These are phyloP conservation scores for Geosiphon pyriformis DNA, from an alignment of 192 early-diverging fungal genomes.

Conservation along the genomic window DNA sequence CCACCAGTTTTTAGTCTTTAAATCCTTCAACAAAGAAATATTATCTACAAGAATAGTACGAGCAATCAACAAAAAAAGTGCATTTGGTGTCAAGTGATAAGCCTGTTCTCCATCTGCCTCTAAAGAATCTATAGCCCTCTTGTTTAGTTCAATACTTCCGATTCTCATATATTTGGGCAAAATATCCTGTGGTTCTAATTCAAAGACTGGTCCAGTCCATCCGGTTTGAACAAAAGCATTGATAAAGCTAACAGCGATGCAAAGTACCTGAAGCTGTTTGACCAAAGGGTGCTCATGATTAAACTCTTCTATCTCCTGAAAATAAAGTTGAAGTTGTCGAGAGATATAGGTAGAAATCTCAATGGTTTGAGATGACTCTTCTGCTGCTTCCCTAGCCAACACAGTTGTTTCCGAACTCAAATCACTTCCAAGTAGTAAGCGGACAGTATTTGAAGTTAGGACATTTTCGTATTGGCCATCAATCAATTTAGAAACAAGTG, in stretches of 20 bases:
- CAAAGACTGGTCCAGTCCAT: slow-evolving; percentile 83
- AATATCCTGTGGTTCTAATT: slow-evolving; percentile 50
- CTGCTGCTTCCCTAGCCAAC: no score
- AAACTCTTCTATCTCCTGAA: slow-evolving; percentile 1
- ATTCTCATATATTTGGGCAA: slow-evolving; percentile 47
- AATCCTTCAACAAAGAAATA: not conserved
- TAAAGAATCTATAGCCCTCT: slow-evolving; percentile 47
- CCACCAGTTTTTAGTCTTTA: slow-evolving; percentile 67
- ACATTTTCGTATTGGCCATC: slow-evolving; percentile 48
- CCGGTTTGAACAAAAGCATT: slow-evolving; percentile 77
- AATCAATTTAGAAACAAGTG: slow-evolving; percentile 13
- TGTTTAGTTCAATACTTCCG: slow-evolving; percentile 33
- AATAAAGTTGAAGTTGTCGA: slow-evolving; percentile 36
- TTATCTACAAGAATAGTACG: slow-evolving; percentile 58
- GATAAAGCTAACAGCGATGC: slow-evolving; percentile 64
- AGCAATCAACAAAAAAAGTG: slow-evolving; percentile 65
- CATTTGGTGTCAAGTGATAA: slow-evolving; percentile 69
- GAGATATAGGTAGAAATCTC: slow-evolving; percentile 38
- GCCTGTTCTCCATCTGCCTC: slow-evolving; percentile 78
- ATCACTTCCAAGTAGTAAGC: slow-evolving; percentile 48
- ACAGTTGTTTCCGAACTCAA: slow-evolving; percentile 23
- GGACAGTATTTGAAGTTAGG: slow-evolving; percentile 39
- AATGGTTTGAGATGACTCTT: slow-evolving; percentile 25
- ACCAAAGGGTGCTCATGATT: slow-evolving; percentile 21
- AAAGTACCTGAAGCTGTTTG: slow-evolving; percentile 38